Evolutionary conservation across 179 eudicot genomes (phyloP), one percentile per base, ranked within the genome.

Genomic region (Amaranthus tricolor): DNA sequence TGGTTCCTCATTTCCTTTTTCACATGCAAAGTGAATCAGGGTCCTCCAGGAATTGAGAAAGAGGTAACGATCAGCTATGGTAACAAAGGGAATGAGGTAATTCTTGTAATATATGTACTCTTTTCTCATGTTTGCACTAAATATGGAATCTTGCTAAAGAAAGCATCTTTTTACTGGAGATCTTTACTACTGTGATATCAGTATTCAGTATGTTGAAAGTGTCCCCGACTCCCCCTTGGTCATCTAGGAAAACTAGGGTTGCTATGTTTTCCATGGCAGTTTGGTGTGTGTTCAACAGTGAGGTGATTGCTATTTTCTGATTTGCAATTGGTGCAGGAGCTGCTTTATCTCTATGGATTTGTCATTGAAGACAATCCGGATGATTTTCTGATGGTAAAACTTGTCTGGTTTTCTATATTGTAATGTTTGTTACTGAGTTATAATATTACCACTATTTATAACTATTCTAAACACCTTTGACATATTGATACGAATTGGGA

Each of bases 11-110:
- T 24, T 82, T 10, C 77, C 74, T 76, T 54, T 50, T 79, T 79
- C 17, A 45, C 55, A 47, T 74, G 73, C 68, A 75, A 43, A 92
- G 96, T 83, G 73, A 87, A 86, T 47, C 76, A 86, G 76, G 79
- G 76, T 77, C 69, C 71, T 60, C 70, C 80, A 47, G 67, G 78
- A 70, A 72, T 76, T 21, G 88, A 75, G 82, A 78, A 87, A 74
- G 97, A 95, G 86, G 89, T 95, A 76, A 82, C 91, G n/a, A 95
- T 95, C 66, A 90, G 96, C 85, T 95, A 95, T 71, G 99, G 99
- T 31, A 81, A 86, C 89, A 95, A 95, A 88, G 99, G 98, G 69
- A 95, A 95, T 77, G 99, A 95, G 98, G 98, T 94, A 88, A 49
- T 76, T 65, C 63, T 58, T 68, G 15, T 21, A 19, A 40, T 59